Base-by-base conservation (phyloP, 192 early-diverging fungal genomes). In the Linnemannia zychae region DNA sequence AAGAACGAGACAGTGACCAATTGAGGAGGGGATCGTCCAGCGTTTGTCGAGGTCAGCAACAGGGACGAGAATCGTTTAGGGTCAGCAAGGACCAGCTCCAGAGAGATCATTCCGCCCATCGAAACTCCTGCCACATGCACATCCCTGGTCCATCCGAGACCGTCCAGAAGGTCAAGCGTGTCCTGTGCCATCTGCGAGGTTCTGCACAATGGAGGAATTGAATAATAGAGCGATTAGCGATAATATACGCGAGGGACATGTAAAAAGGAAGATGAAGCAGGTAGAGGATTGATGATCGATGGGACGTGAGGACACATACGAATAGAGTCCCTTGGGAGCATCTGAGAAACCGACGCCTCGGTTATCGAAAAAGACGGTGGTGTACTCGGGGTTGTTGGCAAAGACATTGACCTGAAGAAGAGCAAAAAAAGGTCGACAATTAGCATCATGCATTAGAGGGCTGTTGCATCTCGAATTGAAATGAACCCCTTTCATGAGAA, bases 71-170 rank as follows among this genome's bases (percentile, higher is more conserved):
- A 88, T 31, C 89, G 84, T n/a, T 89, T 70, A 2, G 95, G 92
- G 15, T 90, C 88, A 37, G 92, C 82, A 36, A 90, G 46, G 17
- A 88, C 91, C 71, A 97, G 78, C 74, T 97, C 95, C 74, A 95
- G 92, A 0, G 94, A 87, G 68, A 98, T 94, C 97, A 97, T 98
- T 33, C 95, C 95, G 28, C 96, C 96, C 91, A 98, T 90, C 0
- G 95, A 96, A 7, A 97, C 88, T 9, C 97, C 97, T 49, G 94
- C 93, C n/a, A 97, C 28, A 79, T 96, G 94, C 28, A 97, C 88
- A 47, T 93, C 77, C 11, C 84, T 67, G 2, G 67, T 90, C 97
- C 97, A 98, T 0, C 91, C 95, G 18, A 97, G 77, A n/a, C 91
- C 90, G 67, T 92, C 92, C 72, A 97, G 84, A 24, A 98, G 85